Percentiles rank a stretch among this genome's conserved stretches.
Evolutionary conservation across 305 asterid genomes (phyloP).

Genomic region (Stenogyne calaminthoides): DNA sequence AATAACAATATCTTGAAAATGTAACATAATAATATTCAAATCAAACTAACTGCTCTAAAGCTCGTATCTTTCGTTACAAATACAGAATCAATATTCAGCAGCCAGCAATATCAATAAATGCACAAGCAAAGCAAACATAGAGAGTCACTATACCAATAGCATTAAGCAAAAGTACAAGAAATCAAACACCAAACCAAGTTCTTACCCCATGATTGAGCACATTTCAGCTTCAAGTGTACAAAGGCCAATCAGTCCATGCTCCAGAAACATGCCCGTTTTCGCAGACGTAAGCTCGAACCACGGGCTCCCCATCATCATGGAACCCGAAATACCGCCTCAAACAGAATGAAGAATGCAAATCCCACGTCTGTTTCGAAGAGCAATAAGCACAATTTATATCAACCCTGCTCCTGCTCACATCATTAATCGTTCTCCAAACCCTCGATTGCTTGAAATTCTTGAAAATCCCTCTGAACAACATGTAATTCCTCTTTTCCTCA

Average conservation of each 20-base stretch:
- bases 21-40: neutral
- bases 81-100: neutral
- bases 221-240: slow-evolving; percentile 56
- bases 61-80: neutral
- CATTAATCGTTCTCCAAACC: slow-evolving; percentile 96
- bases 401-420: slow-evolving; percentile 63
- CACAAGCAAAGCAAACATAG: neutral
- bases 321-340: slow-evolving; percentile 83
- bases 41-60: neutral
- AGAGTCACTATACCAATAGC: neutral
- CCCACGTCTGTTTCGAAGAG: slow-evolving; percentile 73
- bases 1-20: neutral
- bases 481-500: slow-evolving; percentile 92
- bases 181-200: neutral
- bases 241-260: slow-evolving; percentile 98
- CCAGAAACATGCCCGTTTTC: slow-evolving; percentile 98
- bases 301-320: slow-evolving; percentile 97
- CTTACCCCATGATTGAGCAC: neutral
- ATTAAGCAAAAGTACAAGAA: neutral
- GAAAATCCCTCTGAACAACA: slow-evolving; percentile 88
- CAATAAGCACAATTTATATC: slow-evolving; percentile 82
- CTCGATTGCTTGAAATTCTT: slow-evolving; percentile 91
- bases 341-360: slow-evolving; percentile 89
- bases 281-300: slow-evolving; percentile 90
- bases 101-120: neutral